These are phyloP conservation scores for Amanita jacksonii DNA, from an alignment of 768 basidiomycete genomes.

Conservation along the genomic window DNA sequence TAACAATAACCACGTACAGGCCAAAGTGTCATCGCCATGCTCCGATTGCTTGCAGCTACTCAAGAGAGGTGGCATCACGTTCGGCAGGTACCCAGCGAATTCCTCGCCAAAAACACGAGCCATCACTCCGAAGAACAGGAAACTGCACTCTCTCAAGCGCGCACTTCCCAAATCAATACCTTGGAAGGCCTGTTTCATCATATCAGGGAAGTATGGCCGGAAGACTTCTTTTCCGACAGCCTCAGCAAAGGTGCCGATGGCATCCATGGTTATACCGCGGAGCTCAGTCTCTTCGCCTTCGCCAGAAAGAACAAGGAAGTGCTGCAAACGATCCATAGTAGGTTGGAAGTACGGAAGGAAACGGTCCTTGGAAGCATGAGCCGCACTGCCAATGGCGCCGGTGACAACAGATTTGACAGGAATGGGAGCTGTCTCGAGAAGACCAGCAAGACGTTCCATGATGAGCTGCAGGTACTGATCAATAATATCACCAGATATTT, in stretches of 20 bases:
- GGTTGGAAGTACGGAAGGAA: constrained; percentile 93
- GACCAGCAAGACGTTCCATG: constrained; percentile 85
- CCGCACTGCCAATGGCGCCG: constrained; percentile 96
- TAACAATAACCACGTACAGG: constrained; percentile 27
- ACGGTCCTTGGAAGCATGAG: constrained; percentile 85
- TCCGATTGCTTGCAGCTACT: constrained; percentile 78
- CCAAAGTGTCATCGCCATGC: constrained; percentile 48
- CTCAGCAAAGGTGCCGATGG: constrained; percentile 97
- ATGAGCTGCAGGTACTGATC: constrained; percentile 87
- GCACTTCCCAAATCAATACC: constrained; percentile 82
- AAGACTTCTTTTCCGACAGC: constrained; percentile 92
- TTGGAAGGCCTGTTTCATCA: constrained; percentile 93
- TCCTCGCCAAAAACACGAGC: constrained; percentile 94
- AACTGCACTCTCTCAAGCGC: constrained; percentile 87
- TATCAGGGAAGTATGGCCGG: constrained; percentile 89
- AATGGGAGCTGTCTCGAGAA: constrained; percentile 82
- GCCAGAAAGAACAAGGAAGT: constrained; percentile 76
- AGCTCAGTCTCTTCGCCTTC: constrained; percentile 92
- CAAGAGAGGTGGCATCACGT: constrained; percentile 80
- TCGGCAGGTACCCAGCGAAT: constrained; percentile 79
- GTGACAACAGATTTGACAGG: constrained; percentile 90
- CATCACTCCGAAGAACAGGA: constrained; percentile 98
- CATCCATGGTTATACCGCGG: constrained; percentile 96
- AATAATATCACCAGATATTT: constrained; percentile 86
- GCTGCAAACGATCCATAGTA: constrained; percentile 80